Conservation (phyloP, 345 rosid genomes). For the Boechera stricta region DNA sequence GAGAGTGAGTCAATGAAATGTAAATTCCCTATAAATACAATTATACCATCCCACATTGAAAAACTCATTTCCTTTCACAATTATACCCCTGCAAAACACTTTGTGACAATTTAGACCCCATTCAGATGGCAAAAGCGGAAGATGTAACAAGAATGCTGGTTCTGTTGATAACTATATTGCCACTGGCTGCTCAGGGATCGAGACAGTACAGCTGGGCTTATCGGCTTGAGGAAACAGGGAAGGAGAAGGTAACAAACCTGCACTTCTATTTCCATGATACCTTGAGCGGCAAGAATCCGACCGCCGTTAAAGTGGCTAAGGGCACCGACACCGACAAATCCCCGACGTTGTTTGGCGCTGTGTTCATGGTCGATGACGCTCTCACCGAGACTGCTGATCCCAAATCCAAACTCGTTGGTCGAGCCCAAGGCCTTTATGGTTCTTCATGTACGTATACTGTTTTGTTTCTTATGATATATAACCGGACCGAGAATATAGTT, state of each 20-base stretch:
- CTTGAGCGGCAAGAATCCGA: conserved; percentile 59
- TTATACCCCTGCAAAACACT: not conserved
- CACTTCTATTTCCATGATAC: conserved; percentile 79
- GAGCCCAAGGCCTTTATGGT: conserved; percentile 70
- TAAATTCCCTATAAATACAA: conserved; percentile 9
- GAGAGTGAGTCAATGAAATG: not conserved
- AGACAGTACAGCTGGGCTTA: conserved; percentile 46
- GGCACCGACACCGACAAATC: conserved; percentile 51
- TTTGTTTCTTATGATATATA: not conserved
- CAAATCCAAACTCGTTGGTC: conserved; percentile 66
- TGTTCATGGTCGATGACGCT: conserved; percentile 62
- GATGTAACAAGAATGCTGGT: conserved; percentile 21
- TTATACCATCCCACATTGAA: not conserved
- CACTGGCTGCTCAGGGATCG: conserved; percentile 41
- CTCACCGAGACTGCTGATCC: conserved; percentile 61
- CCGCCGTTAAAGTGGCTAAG: conserved; percentile 58
- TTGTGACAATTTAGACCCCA: not conserved
- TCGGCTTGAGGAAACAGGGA: conserved; percentile 33
- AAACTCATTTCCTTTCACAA: conserved; percentile 14
- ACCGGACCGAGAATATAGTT: not conserved
- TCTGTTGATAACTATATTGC: conserved; percentile 25
- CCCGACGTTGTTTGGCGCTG: conserved; percentile 54
- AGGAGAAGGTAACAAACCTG: conserved; percentile 58
- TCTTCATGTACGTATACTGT: conserved; percentile 34
- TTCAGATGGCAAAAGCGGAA: conserved; percentile 29